A percentile compares a stretch with the other conserved stretches of the same genome.
These are phyloP conservation scores for Plasmodium vivax DNA, from an alignment of 169 alveolate species.

Conservation along the genomic window DNA sequence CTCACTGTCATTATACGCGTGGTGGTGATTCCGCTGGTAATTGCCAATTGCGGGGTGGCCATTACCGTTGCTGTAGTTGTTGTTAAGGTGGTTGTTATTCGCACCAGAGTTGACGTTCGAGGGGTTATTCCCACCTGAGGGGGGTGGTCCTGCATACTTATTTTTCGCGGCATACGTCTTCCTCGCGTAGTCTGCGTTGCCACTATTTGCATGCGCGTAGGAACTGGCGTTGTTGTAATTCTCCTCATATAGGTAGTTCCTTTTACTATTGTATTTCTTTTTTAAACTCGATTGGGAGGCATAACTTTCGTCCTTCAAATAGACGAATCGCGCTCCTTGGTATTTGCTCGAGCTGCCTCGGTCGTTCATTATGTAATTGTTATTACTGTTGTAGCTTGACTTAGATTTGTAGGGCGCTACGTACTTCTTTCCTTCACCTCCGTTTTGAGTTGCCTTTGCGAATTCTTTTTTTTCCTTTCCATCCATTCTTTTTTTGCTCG, in stretches of 20 bases:
- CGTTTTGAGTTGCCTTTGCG: background rate
- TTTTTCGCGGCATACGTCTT: background rate
- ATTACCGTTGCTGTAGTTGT: background rate
- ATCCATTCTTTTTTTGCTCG: background rate
- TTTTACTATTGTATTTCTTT: background rate
- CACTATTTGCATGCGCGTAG: background rate
- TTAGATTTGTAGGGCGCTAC: conserved; percentile 19
- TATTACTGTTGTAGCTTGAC: background rate
- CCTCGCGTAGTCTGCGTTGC: background rate
- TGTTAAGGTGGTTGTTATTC: background rate
- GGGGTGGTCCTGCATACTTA: background rate
- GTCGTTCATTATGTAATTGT: background rate
- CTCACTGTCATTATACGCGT: background rate
- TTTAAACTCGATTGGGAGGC: background rate
- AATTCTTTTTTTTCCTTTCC: background rate
- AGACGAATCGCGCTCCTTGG: conserved; percentile 25
- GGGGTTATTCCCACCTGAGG: background rate
- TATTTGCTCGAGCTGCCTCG: background rate
- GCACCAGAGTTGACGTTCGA: background rate
- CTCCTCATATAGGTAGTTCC: conserved; percentile 17
- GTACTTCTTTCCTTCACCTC: background rate
- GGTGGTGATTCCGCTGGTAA: background rate
- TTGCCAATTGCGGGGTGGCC: background rate
- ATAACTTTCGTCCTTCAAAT: conserved; percentile 12
- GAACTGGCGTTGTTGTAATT: conserved; percentile 16